phyloP scores from a whole-genome alignment of 2,329 filamentous ascomycete genomes.

The Thielaviopsis ethacetica region DNA sequence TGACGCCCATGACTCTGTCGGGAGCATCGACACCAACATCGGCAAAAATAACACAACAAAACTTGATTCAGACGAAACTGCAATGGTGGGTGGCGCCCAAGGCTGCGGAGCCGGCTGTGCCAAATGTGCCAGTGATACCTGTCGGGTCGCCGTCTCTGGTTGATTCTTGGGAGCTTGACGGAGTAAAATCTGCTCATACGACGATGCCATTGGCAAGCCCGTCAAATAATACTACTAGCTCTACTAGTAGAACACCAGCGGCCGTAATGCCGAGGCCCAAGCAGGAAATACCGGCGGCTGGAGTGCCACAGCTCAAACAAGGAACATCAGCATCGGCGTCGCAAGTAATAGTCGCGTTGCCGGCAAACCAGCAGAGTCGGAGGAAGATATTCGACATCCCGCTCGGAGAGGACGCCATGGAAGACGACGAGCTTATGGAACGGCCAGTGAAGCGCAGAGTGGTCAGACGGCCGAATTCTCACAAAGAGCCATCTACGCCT shows the following conservation, averaged over 20 bases:
- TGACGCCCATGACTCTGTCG: not conserved
- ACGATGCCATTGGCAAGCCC: not conserved
- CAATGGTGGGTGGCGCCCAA: not conserved
- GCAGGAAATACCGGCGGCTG: not conserved
- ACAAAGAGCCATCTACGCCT: not conserved
- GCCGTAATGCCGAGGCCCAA: not conserved
- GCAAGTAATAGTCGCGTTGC: not conserved
- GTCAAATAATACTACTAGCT: not conserved
- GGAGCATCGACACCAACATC: not conserved
- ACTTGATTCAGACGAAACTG: not conserved
- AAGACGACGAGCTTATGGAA: not conserved
- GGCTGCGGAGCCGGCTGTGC: not conserved
- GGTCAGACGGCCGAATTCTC: not conserved
- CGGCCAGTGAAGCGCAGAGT: constrained; percentile 1
- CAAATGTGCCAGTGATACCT: not conserved
- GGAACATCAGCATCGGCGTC: not conserved
- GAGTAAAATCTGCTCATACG: not conserved
- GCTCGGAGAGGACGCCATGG: not conserved
- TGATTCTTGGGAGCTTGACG: not conserved
- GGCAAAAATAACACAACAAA: not conserved
- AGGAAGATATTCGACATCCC: not conserved
- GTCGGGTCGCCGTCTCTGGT: not conserved
- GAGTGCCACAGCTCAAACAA: not conserved
- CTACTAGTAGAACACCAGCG: not conserved
- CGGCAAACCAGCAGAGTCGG: not conserved